Evolutionary conservation across 805 yeast genomes (phyloP).

Genomic region (Candida oleophila): DNA sequence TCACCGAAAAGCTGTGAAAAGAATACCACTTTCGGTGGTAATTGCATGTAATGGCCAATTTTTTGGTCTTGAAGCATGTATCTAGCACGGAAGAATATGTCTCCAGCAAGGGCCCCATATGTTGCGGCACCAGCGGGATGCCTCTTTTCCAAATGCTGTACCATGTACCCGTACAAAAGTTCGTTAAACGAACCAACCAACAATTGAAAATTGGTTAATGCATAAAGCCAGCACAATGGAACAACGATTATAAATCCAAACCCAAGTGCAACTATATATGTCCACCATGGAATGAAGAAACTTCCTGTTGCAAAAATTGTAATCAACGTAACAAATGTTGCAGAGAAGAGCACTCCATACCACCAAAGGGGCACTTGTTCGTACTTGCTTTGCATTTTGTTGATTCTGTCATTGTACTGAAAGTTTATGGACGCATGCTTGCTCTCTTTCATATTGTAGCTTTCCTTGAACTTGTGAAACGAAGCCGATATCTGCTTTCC

Average conservation of each 20-base stretch:
- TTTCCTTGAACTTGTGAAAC: constrained; percentile 11
- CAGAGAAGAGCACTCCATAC: constrained; percentile 35
- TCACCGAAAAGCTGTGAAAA: constrained; percentile 53
- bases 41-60: constrained; percentile 53
- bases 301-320: constrained; percentile 30
- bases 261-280: constrained; percentile 41
- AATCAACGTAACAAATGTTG: constrained; percentile 36
- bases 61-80: constrained; percentile 24
- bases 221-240: constrained; percentile 51
- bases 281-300: constrained; percentile 43
- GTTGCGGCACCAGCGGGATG: constrained; percentile 51
- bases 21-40: constrained; percentile 52
- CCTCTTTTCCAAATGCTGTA: constrained; percentile 26
- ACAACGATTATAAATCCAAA: constrained; percentile 47
- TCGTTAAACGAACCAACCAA: constrained; percentile 54
- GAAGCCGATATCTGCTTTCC: constrained; percentile 22
- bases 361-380: constrained; percentile 44
- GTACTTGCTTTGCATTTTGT: constrained; percentile 37
- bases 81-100: constrained; percentile 35
- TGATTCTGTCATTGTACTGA: constrained; percentile 40
- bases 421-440: constrained; percentile 10
- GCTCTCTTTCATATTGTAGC: constrained; percentile 3
- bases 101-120: constrained; percentile 53
- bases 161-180: constrained; percentile 46
- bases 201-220: constrained; percentile 50